phyloP scores from a whole-genome alignment of 2,329 filamentous ascomycete species.

The Septoria linicola region DNA sequence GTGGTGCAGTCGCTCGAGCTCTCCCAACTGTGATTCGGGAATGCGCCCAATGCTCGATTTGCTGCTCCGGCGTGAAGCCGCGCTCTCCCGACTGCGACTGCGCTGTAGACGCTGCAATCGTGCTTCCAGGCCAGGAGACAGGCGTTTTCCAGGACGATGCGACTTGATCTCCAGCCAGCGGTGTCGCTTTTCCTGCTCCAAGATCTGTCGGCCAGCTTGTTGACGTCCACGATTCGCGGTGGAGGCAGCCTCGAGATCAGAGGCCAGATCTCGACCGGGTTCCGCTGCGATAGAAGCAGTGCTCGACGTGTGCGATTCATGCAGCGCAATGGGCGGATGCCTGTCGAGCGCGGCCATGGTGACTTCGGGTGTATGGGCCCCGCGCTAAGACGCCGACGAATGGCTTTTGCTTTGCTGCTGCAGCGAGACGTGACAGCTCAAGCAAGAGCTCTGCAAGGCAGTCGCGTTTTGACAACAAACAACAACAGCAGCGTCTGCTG shows the following conservation, averaged over 20 bases:
- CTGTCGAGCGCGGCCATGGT: conserved; percentile 13
- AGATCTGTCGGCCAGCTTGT: conserved; percentile 33
- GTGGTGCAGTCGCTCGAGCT: conserved; percentile 67
- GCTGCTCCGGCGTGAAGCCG: conserved; percentile 15
- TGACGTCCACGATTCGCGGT: conserved; percentile 9
- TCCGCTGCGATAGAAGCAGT: conserved; percentile 1
- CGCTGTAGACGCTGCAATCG: conserved; percentile 46
- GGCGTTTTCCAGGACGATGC: conserved; percentile 34
- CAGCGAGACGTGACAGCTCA: neutral
- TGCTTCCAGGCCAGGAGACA: conserved; percentile 45
- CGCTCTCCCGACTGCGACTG: conserved; percentile 37
- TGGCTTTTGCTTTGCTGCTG: neutral
- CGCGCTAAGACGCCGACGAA: no score
- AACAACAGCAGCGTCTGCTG: neutral
- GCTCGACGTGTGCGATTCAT: neutral
- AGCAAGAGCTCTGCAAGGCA: neutral
- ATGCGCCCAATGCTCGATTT: conserved; percentile 61
- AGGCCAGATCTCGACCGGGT: neutral
- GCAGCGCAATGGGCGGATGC: conserved; percentile 3
- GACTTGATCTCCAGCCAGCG: conserved; percentile 14
- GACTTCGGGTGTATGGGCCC: neutral
- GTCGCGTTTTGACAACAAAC: conserved; percentile 1
- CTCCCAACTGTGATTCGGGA: conserved; percentile 66
- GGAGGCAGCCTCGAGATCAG: neutral
- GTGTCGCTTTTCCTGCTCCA: conserved; percentile 15